These are phyloP conservation scores for Citrus reticulata DNA, from an alignment of 345 rosid species.

Conservation along the genomic window DNA sequence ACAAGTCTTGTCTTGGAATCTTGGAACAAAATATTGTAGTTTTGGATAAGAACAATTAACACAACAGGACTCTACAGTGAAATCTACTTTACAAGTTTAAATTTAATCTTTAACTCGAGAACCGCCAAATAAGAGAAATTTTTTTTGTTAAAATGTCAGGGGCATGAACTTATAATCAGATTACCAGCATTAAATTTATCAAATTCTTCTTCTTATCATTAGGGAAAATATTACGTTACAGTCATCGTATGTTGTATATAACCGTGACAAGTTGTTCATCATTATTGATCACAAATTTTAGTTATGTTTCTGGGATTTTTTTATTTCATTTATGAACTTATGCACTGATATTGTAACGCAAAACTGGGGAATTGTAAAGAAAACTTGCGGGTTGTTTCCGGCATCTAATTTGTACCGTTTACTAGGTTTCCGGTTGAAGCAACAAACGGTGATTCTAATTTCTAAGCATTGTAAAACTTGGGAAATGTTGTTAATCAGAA, in stretches of 20 bases:
- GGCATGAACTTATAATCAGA: background rate
- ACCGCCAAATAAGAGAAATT: background rate
- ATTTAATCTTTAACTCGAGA: background rate
- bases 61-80: background rate
- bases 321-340: too few species aligned
- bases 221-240: background rate
- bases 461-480: background rate
- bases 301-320: too few species aligned
- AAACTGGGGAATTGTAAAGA: too few species aligned
- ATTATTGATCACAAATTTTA: background rate
- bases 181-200: too few species aligned
- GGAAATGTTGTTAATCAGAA: background rate
- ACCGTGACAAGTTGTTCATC: too few species aligned
- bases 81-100: background rate
- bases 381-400: too few species aligned
- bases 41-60: background rate
- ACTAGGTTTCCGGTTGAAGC: background rate
- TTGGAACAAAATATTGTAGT: background rate
- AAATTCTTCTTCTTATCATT: background rate
- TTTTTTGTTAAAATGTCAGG: background rate
- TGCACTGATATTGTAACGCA: too few species aligned
- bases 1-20: background rate
- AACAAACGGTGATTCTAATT: background rate
- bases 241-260: background rate
- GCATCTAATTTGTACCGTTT: too few species aligned